phyloP scores from a whole-genome alignment of 75 land plant species.

The Ceratopteris richardii region DNA sequence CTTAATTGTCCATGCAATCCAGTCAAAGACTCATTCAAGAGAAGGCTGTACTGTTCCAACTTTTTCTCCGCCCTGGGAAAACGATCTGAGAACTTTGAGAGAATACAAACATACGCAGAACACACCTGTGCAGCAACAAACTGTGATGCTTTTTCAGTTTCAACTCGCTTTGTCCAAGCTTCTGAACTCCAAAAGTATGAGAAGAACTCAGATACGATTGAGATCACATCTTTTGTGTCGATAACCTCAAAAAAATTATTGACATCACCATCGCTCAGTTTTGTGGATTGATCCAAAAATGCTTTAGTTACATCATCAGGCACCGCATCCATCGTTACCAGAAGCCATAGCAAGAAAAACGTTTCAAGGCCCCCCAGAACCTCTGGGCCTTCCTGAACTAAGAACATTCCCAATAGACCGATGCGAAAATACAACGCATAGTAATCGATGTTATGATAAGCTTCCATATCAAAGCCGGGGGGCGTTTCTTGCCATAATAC shows the following conservation, averaged over 20 bases:
- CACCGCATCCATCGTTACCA: neutral
- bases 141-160: neutral
- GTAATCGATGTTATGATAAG: neutral
- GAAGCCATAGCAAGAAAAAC: neutral
- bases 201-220: neutral
- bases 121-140: neutral
- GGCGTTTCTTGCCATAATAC: constrained; percentile 4
- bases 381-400: neutral
- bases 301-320: neutral
- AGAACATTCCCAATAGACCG: neutral
- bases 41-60: neutral
- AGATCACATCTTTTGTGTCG: neutral
- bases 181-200: neutral
- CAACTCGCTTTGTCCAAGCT: neutral
- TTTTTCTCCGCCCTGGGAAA: neutral
- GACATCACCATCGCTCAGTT: neutral
- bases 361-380: neutral
- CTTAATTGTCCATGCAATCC: neutral
- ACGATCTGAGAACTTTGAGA: neutral
- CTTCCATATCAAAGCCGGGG: neutral
- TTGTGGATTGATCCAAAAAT: neutral
- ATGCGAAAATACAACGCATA: neutral
- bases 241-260: neutral
- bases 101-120: neutral
- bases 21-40: neutral